Evolutionary conservation across 2,329 filamentous ascomycete genomes (phyloP).

Genomic region (Clarireedia monteithiana): DNA sequence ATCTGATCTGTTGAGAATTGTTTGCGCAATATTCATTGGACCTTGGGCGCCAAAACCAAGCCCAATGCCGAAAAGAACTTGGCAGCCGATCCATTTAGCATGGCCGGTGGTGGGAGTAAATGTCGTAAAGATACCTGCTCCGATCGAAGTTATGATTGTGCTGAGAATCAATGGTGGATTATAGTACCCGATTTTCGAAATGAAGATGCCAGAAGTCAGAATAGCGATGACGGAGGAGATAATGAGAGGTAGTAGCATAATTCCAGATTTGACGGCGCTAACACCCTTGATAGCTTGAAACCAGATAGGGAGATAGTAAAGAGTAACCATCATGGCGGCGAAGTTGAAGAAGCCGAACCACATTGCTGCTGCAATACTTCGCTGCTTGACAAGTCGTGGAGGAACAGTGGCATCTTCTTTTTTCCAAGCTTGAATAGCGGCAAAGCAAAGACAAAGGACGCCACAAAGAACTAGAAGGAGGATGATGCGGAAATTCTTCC

Average conservation of each 20-base stretch:
- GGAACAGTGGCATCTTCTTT: slow-evolving; percentile 34
- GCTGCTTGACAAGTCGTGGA: slow-evolving; percentile 28
- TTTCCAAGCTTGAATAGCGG: slow-evolving; percentile 30
- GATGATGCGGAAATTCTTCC: slow-evolving; percentile 33
- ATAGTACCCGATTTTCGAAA: slow-evolving; percentile 22
- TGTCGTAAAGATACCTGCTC: slow-evolving; percentile 33
- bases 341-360: slow-evolving; percentile 12
- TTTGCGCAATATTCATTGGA: slow-evolving; percentile 19
- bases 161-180: slow-evolving; percentile 34
- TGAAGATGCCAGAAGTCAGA: slow-evolving; percentile 26
- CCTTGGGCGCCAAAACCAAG: slow-evolving; percentile 22
- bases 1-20: slow-evolving; percentile 20
- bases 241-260: slow-evolving; percentile 27
- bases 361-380: slow-evolving; percentile 23
- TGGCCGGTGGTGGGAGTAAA: slow-evolving; percentile 22
- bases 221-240: slow-evolving; percentile 25
- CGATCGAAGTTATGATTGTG: slow-evolving; percentile 25
- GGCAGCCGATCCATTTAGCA: slow-evolving; percentile 30
- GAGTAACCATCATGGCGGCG: slow-evolving; percentile 24
- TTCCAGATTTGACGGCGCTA: slow-evolving; percentile 21
- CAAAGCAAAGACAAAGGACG: slow-evolving; percentile 26
- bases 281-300: slow-evolving; percentile 16
- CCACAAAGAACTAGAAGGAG: slow-evolving; percentile 32
- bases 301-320: slow-evolving; percentile 21
- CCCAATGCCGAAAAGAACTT: slow-evolving; percentile 22